Conservation (phyloP, 2,329 filamentous ascomycete species). For the Sclerotinia nivalis region DNA sequence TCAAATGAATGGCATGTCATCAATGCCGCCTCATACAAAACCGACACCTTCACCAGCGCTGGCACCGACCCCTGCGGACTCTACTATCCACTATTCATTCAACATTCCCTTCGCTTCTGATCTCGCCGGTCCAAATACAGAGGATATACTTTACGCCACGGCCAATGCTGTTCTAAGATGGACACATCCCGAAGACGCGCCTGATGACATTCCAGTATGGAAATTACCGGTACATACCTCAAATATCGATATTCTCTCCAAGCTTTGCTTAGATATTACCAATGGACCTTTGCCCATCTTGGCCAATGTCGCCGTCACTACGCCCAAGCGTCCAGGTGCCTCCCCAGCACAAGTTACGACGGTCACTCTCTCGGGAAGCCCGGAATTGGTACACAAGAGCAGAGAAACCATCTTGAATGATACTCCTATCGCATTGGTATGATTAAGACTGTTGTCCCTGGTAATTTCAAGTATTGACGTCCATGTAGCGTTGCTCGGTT, state of each 20-base stretch:
- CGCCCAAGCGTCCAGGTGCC: slow-evolving; percentile 66
- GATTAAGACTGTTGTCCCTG: slow-evolving; percentile 39
- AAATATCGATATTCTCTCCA: slow-evolving; percentile 78
- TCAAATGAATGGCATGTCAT: slow-evolving; percentile 43
- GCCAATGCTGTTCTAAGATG: slow-evolving; percentile 84
- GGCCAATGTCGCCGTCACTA: slow-evolving; percentile 79
- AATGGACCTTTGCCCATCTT: slow-evolving; percentile 70
- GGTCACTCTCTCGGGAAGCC: slow-evolving; percentile 85
- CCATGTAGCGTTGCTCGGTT: slow-evolving; percentile 76
- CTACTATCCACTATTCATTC: slow-evolving; percentile 89
- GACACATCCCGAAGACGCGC: slow-evolving; percentile 87
- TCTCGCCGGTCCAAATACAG: slow-evolving; percentile 85
- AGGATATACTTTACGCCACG: slow-evolving; percentile 93
- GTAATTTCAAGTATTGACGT: slow-evolving; percentile 37
- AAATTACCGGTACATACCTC: slow-evolving; percentile 89
- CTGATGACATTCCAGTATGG: slow-evolving; percentile 80
- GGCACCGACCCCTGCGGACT: slow-evolving; percentile 70
- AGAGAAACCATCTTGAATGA: slow-evolving; percentile 87
- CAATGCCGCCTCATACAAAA: slow-evolving; percentile 57
- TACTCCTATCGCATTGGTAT: slow-evolving; percentile 88
- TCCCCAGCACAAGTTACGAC: slow-evolving; percentile 67
- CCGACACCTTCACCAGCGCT: slow-evolving; percentile 57
- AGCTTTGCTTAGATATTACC: slow-evolving; percentile 79
- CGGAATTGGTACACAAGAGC: slow-evolving; percentile 86
- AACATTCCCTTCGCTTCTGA: slow-evolving; percentile 95